Conservation (phyloP, 2,329 filamentous ascomycete species). For the Trichoderma brevicompactum region DNA sequence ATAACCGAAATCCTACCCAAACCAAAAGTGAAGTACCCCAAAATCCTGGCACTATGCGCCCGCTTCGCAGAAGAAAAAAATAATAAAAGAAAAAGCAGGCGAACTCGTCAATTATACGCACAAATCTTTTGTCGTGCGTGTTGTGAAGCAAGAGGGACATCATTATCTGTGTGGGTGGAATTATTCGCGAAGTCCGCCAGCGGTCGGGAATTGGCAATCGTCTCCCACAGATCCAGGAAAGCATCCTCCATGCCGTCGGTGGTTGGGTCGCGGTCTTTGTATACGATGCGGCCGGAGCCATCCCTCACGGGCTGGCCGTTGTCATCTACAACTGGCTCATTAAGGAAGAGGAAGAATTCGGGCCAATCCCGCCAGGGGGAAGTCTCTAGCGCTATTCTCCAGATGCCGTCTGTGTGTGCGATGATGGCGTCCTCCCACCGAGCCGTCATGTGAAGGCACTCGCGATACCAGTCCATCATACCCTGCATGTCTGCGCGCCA, state of each 20-base stretch:
- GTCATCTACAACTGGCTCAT: conserved; percentile 30
- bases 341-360: conserved; percentile 34
- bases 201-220: conserved; percentile 33
- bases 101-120: conserved; percentile 1
- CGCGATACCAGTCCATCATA: conserved; percentile 40
- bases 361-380: conserved; percentile 39
- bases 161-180: conserved; percentile 19
- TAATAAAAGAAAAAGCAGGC: neutral
- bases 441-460: conserved; percentile 33
- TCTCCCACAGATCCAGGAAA: conserved; percentile 37
- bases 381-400: conserved; percentile 33
- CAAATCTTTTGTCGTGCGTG: conserved; percentile 9
- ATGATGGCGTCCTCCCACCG: conserved; percentile 31
- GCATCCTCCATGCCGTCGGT: conserved; percentile 33
- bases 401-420: conserved; percentile 36
- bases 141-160: conserved; percentile 31
- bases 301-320: conserved; percentile 20
- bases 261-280: conserved; percentile 26
- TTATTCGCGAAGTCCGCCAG: conserved; percentile 31
- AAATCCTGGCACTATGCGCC: neutral
- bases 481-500: conserved; percentile 35
- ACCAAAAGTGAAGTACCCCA: neutral
- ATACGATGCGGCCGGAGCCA: conserved; percentile 25
- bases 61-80: neutral
- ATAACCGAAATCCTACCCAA: neutral